Evolutionary conservation across 352 stramenopile genomes (phyloP), one percentile per base, ranked within the genome.

Genomic region (Phytophthora cajani): DNA sequence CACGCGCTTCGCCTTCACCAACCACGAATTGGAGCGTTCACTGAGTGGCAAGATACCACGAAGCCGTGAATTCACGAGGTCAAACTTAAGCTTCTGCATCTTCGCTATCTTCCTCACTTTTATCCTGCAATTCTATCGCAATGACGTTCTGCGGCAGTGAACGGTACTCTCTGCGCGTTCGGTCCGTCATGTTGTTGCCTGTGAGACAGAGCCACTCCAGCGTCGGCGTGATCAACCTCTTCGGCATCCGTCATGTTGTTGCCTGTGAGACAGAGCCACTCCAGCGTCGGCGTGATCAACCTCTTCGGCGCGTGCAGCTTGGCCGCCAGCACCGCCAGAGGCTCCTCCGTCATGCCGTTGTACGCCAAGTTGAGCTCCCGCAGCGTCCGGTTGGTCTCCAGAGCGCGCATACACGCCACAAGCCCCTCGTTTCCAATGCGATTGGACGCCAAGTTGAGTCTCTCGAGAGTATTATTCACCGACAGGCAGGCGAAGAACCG

Each of bases 291-390:
- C 3, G 69, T 70, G 25, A 82, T 64, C 11, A n/a, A n/a, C 2
- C 54, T 51, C 42, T 76, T 74, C 30, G 63, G 51, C 2, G 72
- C 61, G 10, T 71, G 64, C 0, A 89, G 46, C 36, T 86, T 89
- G 27, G 62, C 57, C 5, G 67, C 62, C 5, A 93, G 53, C 5
- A 90, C 47, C 46, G 80, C 80, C 16, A 91, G 55, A 51, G 83
- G 81, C 50, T 93, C 86, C 64, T 96, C 87, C 0, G 86, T 93
- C 65, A 96, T 91, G 16, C 72, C 64, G 54, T 95, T 95, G 65
- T 87, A 71, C 0, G 79, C 72, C n/a, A 96, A 23, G 58, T 95
- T 88, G 19, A 96, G 77, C n/a, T 95, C 82, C 1, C 71, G 69
- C 14, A 96, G 65, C 12, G 71, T 74, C 5, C 62, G 65, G 62